Evolutionary conservation across 2,329 filamentous ascomycete species (phyloP).

Genomic region (Cladosporium sp.): DNA sequence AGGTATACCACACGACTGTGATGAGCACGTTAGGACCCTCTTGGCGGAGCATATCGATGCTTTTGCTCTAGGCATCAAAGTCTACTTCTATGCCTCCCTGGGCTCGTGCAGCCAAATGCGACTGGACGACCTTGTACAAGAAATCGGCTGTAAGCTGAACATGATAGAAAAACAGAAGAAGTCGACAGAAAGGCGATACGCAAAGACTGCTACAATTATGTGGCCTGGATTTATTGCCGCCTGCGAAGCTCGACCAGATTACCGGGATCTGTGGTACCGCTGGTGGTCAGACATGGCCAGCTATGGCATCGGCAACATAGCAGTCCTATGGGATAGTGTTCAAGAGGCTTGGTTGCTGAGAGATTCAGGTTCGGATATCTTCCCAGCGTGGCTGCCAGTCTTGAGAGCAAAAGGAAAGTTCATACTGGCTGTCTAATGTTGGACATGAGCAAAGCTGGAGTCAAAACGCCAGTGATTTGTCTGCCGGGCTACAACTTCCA

Average conservation of each 20-base stretch:
- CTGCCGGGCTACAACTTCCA: background rate
- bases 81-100: background rate
- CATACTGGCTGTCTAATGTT: background rate
- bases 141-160: background rate
- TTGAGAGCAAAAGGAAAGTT: constrained; percentile 5
- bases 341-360: background rate
- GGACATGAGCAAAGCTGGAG: background rate
- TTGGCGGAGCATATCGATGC: background rate
- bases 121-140: background rate
- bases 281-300: constrained; percentile 1
- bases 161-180: background rate
- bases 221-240: background rate
- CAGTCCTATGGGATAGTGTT: background rate
- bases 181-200: background rate
- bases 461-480: background rate
- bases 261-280: background rate
- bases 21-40: background rate
- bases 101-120: background rate
- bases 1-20: background rate
- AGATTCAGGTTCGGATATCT: background rate
- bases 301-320: constrained; percentile 12
- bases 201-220: background rate
- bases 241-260: background rate
- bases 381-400: constrained; percentile 2
- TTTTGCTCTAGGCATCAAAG: constrained; percentile 5